These are phyloP conservation scores for Moesziomyces sp. DNA, from an alignment of 1,284 basidiomycete species.

Conservation along the genomic window DNA sequence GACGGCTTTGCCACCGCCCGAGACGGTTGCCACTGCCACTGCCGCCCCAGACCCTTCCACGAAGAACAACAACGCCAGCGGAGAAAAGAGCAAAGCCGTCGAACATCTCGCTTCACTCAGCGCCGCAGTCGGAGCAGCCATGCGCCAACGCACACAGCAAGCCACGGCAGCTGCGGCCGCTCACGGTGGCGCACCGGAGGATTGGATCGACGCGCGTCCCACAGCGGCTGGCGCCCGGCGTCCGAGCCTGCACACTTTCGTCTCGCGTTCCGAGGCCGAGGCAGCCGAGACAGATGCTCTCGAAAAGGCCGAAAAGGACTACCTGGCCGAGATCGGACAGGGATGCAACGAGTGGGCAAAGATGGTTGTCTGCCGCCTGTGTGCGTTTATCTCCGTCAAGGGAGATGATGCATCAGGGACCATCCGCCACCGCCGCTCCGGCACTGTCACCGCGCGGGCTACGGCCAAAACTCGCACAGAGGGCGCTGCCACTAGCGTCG, in stretches of 20 bases:
- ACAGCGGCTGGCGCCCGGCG: slow-evolving; percentile 15
- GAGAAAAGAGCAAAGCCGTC: slow-evolving; percentile 49
- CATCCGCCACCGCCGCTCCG: slow-evolving; percentile 21
- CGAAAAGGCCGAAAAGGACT: slow-evolving; percentile 46
- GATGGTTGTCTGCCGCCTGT: slow-evolving; percentile 49
- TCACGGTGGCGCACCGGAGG: slow-evolving; percentile 17
- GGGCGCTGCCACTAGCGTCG: slow-evolving; percentile 1
- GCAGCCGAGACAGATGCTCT: slow-evolving; percentile 51
- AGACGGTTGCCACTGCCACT: background rate
- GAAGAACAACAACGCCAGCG: slow-evolving; percentile 1
- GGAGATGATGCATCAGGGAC: slow-evolving; percentile 2
- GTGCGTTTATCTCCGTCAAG: slow-evolving; percentile 26
- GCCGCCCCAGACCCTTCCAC: background rate
- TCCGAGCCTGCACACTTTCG: slow-evolving; percentile 37
- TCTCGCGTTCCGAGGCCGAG: slow-evolving; percentile 42
- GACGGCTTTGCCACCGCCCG: background rate
- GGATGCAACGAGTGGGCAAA: slow-evolving; percentile 54
- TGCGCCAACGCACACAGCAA: slow-evolving; percentile 37
- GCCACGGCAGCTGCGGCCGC: slow-evolving; percentile 20
- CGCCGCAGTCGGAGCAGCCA: slow-evolving; percentile 49
- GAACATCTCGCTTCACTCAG: slow-evolving; percentile 54
- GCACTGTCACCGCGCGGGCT: slow-evolving; percentile 40
- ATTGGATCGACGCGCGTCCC: slow-evolving; percentile 19
- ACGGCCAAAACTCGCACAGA: slow-evolving; percentile 8
- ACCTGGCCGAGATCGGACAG: slow-evolving; percentile 36